Conservation (phyloP, 345 rosid species). For the Hibiscus trionum region DNA sequence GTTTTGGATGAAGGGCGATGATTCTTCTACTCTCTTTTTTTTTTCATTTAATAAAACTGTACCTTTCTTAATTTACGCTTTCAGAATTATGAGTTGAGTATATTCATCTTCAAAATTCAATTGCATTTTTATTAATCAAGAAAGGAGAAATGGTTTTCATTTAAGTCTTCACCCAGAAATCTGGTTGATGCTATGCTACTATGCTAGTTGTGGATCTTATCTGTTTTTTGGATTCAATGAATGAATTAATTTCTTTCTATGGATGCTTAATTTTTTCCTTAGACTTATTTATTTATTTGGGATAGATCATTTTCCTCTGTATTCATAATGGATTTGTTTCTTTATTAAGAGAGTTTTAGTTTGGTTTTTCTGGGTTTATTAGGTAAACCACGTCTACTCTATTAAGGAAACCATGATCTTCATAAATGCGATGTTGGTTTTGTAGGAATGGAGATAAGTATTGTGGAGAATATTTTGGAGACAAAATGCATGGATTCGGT, state of each 20-base stretch:
- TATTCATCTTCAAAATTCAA: not conserved
- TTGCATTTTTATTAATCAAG: not conserved
- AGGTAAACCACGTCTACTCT: not conserved
- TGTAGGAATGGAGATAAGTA: constrained; percentile 89
- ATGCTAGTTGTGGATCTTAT: not conserved
- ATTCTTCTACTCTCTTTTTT: no score
- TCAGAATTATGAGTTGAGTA: no score
- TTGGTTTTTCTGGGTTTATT: not conserved
- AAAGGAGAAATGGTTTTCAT: not conserved
- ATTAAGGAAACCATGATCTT: not conserved
- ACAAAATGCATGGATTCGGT: constrained; percentile 88
- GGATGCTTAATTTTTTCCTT: not conserved
- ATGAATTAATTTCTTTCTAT: not conserved
- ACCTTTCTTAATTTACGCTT: no score
- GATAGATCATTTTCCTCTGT: not conserved
- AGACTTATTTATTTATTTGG: not conserved
- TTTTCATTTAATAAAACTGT: no score
- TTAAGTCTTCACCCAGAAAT: not conserved
- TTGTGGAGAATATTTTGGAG: constrained; percentile 89
- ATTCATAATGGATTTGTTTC: not conserved
- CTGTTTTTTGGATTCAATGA: not conserved
- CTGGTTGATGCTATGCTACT: not conserved
- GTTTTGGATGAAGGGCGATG: not conserved
- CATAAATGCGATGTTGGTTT: constrained; percentile 10
- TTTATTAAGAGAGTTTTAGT: not conserved